Evolutionary conservation across 1,284 basidiomycete genomes (phyloP).

Genomic region (Lignosus rhinocerotis): DNA sequence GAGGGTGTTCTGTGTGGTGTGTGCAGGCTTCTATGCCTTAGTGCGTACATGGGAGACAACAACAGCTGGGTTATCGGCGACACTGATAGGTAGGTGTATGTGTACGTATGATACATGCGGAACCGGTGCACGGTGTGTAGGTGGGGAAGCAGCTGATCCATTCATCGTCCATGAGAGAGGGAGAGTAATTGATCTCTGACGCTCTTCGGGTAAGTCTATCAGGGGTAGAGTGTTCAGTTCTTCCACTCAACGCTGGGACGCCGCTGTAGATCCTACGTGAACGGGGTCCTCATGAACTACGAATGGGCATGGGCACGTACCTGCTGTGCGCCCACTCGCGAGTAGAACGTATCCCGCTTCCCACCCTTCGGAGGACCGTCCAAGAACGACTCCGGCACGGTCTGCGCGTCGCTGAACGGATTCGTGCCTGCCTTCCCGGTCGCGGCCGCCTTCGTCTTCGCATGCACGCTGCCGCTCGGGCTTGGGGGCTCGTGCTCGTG

Average conservation of each 20-base stretch:
- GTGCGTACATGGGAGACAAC: constrained; percentile 4
- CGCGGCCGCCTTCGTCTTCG: neutral
- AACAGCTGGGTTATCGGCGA: neutral
- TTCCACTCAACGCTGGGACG: constrained; percentile 23
- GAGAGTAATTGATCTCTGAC: neutral
- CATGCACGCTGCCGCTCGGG: neutral
- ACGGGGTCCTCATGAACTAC: neutral
- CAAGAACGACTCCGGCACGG: neutral
- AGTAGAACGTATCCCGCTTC: constrained; percentile 20
- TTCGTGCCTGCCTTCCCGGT: neutral
- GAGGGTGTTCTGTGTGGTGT: neutral
- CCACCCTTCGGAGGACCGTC: neutral
- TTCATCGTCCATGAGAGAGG: neutral
- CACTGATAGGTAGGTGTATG: neutral
- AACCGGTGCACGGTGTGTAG: neutral
- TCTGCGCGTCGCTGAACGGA: constrained; percentile 7
- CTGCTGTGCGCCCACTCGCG: constrained; percentile 12
- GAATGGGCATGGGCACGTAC: constrained; percentile 10
- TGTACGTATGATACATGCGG: constrained; percentile 12
- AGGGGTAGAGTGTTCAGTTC: neutral
- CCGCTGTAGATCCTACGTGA: constrained; percentile 3
- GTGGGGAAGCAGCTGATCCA: neutral
- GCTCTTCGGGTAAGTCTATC: neutral
- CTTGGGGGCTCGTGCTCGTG: constrained; percentile 6
- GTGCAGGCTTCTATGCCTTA: constrained; percentile 1